Base-by-base conservation (phyloP, 1,284 basidiomycete genomes). In the Gymnopus androsaceus region DNA sequence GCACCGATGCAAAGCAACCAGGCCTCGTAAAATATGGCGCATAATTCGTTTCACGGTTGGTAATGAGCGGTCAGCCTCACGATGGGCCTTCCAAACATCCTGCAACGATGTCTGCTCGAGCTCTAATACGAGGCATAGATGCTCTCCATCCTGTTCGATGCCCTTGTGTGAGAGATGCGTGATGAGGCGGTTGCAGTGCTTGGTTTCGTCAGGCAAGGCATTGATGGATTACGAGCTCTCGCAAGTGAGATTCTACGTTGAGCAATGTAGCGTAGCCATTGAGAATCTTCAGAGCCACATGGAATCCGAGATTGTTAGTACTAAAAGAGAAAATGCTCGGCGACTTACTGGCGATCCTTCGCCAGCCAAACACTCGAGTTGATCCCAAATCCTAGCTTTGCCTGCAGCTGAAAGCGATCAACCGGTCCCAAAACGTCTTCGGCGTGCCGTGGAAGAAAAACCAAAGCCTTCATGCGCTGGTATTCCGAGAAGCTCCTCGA, bases 361-460 rank as follows among this genome's bases (percentile, higher is more conserved):
- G 33, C 47, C 11, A 49, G 21, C 47, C 47, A 49, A 23, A 49
- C 42, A 25, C 42, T 45, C 19, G 42, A 45, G 7, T n/a, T n/a
- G 12, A 25, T 28, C 19, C 47, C 47, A 23, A n/a, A 49, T 11
- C 47, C 47, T n/a, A 49, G 23, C 23, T 49, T 49, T 5, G 23
- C 14, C 19, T 46, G 44, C 12, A 45, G 23, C 27, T 28, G 15
- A 6, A 17, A 45, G 23, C 44, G 9, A 45, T 12, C 9, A 27
- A 12, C 4, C 15, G 25, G 44, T 4, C 21, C 21, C 8, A 40
- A n/a, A 14, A 30, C 12, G 28, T 45, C 44, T 45, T 25, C 44
- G 44, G 44, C 8, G 1, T 21, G 11, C 44, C 23, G 27, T 45
- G 27, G 44, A n/a, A n/a, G 15, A 30, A 30, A 45, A 45, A 4